Evolutionary conservation across 805 yeast species (phyloP), one percentile per base, ranked within the genome.

Genomic region (Debaryomyces prosopidis): DNA sequence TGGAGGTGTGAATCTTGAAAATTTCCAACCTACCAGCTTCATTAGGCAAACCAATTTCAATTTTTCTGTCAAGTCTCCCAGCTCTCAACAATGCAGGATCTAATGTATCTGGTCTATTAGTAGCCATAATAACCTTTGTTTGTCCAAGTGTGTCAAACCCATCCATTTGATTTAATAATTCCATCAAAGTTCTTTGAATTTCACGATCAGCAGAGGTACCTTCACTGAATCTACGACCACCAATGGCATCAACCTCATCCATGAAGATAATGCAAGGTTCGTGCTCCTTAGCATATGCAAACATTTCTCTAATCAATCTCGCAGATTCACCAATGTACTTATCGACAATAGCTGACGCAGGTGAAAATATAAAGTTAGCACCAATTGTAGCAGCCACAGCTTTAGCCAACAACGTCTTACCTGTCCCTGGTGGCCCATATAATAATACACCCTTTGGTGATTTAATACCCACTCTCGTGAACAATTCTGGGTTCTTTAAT

Each of bases 131-230:
- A 43, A 92, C 90, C 72, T 92, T 92, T 2, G 99, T 92, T 68
- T 90, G 96, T 20, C 99, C 99, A 60, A 92, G 77, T 47, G 89
- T 87, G 66, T 92, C 98, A 66, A 92, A 92, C 48, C 99, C 99
- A 67, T 92, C 99, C 98, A 92, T 91, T 71, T 94, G 98, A 64
- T 92, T 92, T 58, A 92, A 79, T 62, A 92, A 76, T 70, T 92
- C 99, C 98, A 92, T 91, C 63, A 92, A 76, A 3, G 98, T 92
- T 73, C 99, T 86, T 74, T 92, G 99, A 63, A 92, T 92, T 69
- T 92, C 99, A 69, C 99, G 86, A 71, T 92, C 99, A 2, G 99
- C 98, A 7, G 96, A 88, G 1, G 98, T 92, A 71, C 99, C 99
- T 68, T 92, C 99, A 54, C 92, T 83, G 69, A 92, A 92, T 68